phyloP scores from a whole-genome alignment of 768 basidiomycete genomes.

The Trametes coccinea region DNA sequence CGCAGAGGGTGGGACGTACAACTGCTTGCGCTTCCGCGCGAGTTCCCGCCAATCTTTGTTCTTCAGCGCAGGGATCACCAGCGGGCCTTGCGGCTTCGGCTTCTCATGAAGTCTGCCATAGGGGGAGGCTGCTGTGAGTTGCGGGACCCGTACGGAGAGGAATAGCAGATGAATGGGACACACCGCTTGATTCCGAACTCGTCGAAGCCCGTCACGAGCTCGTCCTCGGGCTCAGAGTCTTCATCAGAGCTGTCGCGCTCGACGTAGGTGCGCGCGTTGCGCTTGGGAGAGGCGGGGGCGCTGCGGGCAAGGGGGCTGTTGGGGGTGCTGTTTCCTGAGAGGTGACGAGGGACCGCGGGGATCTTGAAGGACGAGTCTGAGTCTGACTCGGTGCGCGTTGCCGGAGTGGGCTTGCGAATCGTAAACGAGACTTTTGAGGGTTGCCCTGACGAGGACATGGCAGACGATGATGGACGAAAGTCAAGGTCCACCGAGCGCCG shows the following conservation, averaged over 20 bases:
- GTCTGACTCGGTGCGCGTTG: conserved; percentile 66
- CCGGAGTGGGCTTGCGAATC: conserved; percentile 74
- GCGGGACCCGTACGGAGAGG: conserved; percentile 45
- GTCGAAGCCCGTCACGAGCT: conserved; percentile 73
- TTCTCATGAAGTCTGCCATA: conserved; percentile 45
- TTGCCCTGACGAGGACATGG: conserved; percentile 25
- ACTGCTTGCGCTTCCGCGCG: conserved; percentile 63
- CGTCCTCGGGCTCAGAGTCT: conserved; percentile 54
- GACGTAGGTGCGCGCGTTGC: conserved; percentile 31
- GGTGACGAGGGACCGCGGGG: conserved; percentile 61
- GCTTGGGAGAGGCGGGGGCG: conserved; percentile 46
- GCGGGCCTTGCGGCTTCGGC: conserved; percentile 54
- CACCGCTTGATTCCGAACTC: conserved; percentile 83
- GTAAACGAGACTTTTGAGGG: conserved; percentile 73
- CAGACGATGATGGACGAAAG: not conserved
- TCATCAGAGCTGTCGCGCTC: conserved; percentile 56
- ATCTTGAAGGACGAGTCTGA: conserved; percentile 51
- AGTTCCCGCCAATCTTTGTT: conserved; percentile 90
- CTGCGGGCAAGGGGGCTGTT: conserved; percentile 59
- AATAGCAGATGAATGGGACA: conserved; percentile 42
- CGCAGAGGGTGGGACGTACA: conserved; percentile 68
- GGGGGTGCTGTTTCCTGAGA: conserved; percentile 43
- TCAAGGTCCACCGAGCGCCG: not conserved
- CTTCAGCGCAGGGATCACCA: conserved; percentile 83
- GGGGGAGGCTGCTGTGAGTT: conserved; percentile 67